Base-by-base conservation (phyloP, 176 grass and related monocot species). In the Musa itinerans region DNA sequence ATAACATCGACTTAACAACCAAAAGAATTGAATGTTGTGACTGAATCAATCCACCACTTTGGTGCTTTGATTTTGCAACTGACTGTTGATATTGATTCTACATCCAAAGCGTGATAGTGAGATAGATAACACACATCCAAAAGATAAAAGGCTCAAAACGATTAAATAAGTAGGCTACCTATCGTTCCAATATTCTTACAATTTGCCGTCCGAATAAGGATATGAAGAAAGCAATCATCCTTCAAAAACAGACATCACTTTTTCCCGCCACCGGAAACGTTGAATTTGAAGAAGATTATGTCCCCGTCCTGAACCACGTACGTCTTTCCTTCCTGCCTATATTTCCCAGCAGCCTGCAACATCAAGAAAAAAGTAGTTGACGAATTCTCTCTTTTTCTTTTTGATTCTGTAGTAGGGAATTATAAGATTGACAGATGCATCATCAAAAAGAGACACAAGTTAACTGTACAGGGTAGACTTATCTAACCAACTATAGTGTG, bases 281-380 rank as follows among this genome's bases (percentile, higher is more conserved):
- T 99, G 73, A 99, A 99, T 61, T 99, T 99, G 71, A 99, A 99
- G 88, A 94, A 99, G 26, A 99, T 91, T 65, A 99, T 86, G 78
- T 94, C 95, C 20, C 86, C 95, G 24, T 99, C 95, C 84, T 89
- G 90, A 74, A 99, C 95, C 69, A 93, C 86, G n/a, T 94, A 99
- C 6, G 95, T 99, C 81, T 99, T 99, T 12, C 95, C 95, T 89
- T 99, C 90, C 74, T 94, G 90, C 78, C 68, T 89, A 81, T 99
- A 99, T 81, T 94, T 99, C 16, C 95, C 90, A 87, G 86, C 95
- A 71, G 90, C 90, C 95, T 99, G 64, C 58, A 17, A 76, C 10
- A 69, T 79, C n/a, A 24, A 76, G 8, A 77, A 53, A 53, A 65
- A 50, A 2, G 52, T 70, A 72, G 15, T 2, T 12, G 15, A 12